A percentile compares a stretch with the other conserved stretches of the same genome.
Conservation (phyloP, 495 filamentous ascomycete genomes). For the Parathielavia hyrcaniae region DNA sequence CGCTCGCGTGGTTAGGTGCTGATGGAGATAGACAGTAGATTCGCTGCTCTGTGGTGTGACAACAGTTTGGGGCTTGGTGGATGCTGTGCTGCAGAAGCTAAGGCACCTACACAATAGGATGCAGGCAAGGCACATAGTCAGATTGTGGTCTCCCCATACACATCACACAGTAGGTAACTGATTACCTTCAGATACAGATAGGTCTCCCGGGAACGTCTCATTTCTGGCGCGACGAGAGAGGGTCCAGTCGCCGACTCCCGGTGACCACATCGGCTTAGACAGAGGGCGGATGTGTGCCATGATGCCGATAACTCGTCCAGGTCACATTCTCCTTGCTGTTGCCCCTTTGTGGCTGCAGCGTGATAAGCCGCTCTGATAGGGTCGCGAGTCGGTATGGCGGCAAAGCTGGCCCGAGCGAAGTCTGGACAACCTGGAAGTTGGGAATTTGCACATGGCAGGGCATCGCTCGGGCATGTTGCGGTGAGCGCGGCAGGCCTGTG, state of each 20-base stretch:
- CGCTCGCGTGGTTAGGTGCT: neutral
- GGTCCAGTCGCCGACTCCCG: neutral
- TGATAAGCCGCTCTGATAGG: slow-evolving; percentile 7
- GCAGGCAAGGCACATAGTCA: no score
- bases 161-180: no score
- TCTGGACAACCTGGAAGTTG: neutral
- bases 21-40: no score
- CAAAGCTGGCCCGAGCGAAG: neutral
- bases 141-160: no score
- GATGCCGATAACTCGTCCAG: neutral
- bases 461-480: no score
- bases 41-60: no score
- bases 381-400: neutral
- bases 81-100: neutral
- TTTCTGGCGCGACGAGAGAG: no score
- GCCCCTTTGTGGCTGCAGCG: slow-evolving; percentile 13
- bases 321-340: neutral
- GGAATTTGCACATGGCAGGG: slow-evolving; percentile 11
- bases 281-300: neutral
- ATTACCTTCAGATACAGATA: no score
- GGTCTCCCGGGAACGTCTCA: no score
- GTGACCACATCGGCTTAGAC: neutral
- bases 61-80: neutral
- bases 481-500: slow-evolving; percentile 1
- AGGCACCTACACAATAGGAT: no score